A percentile compares a stretch with the other conserved stretches of the same genome.
Evolutionary conservation across 2,329 filamentous ascomycete genomes (phyloP).

Genomic region (Aspergillus unguis): DNA sequence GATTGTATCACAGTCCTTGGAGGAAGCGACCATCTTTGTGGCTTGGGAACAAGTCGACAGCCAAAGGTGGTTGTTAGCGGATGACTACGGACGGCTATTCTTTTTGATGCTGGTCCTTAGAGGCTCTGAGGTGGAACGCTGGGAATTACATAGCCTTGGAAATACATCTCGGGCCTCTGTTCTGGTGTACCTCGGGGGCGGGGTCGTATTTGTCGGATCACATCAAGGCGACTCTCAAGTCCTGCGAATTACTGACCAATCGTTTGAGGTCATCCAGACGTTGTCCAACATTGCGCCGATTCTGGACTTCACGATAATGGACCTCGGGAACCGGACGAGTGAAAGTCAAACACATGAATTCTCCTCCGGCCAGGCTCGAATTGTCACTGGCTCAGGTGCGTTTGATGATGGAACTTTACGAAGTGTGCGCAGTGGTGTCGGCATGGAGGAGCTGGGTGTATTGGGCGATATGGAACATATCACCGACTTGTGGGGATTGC

Average conservation of each 20-base stretch:
- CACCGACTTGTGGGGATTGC: constrained; percentile 70
- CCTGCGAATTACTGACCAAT: constrained; percentile 60
- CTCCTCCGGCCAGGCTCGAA: constrained; percentile 87
- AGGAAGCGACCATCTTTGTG: constrained; percentile 80
- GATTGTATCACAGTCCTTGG: constrained; percentile 61
- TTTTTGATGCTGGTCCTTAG: constrained; percentile 74
- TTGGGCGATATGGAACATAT: constrained; percentile 75
- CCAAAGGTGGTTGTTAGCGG: constrained; percentile 79
- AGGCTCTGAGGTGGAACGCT: constrained; percentile 58
- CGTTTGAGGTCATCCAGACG: constrained; percentile 67
- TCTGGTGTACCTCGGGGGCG: constrained; percentile 67
- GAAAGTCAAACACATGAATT: constrained; percentile 83
- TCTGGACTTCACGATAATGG: constrained; percentile 92
- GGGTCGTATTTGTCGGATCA: constrained; percentile 80
- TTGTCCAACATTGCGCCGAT: constrained; percentile 86
- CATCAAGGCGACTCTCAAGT: constrained; percentile 92
- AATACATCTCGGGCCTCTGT: constrained; percentile 71
- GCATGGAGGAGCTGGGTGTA: constrained; percentile 80
- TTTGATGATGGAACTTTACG: constrained; percentile 84
- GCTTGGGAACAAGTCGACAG: constrained; percentile 84
- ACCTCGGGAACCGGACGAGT: constrained; percentile 80
- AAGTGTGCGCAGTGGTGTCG: constrained; percentile 90
- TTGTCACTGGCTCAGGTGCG: constrained; percentile 89
- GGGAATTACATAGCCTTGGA: constrained; percentile 67
- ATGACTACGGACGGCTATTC: constrained; percentile 84